Conservation (phyloP, 768 basidiomycete species). For the Dioszegia crocea region DNA sequence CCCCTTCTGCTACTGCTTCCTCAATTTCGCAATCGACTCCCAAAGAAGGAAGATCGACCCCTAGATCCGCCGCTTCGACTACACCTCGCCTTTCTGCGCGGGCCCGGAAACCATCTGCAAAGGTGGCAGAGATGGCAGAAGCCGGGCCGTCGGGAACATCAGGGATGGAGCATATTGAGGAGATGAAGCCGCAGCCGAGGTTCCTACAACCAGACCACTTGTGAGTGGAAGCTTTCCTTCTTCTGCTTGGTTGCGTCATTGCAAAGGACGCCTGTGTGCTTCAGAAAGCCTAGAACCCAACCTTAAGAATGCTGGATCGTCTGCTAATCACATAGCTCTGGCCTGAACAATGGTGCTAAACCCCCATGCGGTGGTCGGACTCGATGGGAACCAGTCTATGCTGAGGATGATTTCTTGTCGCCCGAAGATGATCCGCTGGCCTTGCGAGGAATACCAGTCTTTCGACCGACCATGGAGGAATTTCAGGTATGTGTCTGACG, state of each 20-base stretch:
- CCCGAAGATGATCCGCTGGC: constrained; percentile 49
- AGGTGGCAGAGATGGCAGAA: constrained; percentile 6
- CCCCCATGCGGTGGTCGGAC: background rate
- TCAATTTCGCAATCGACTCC: too few relatives aligned
- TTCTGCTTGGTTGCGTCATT: background rate
- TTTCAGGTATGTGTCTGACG: constrained; percentile 58
- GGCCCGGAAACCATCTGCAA: constrained; percentile 1
- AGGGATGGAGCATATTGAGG: background rate
- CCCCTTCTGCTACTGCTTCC: too few relatives aligned
- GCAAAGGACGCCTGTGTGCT: too few relatives aligned
- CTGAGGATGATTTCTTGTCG: constrained; percentile 20
- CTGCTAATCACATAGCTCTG: constrained; percentile 30
- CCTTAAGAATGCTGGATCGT: background rate
- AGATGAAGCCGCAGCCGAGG: constrained; percentile 11
- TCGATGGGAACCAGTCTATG: constrained; percentile 8
- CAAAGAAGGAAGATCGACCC: background rate
- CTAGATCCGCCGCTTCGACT: background rate
- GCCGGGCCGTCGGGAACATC: constrained; percentile 11
- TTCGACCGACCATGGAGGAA: constrained; percentile 88
- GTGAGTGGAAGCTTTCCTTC: constrained; percentile 16
- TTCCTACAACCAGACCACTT: constrained; percentile 36
- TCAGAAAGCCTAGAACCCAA: background rate
- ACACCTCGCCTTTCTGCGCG: background rate
- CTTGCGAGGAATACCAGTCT: constrained; percentile 79
- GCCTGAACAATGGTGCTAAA: constrained; percentile 36